Conservation (phyloP, 305 asterid genomes). For the Caryopteris hybrid region DNA sequence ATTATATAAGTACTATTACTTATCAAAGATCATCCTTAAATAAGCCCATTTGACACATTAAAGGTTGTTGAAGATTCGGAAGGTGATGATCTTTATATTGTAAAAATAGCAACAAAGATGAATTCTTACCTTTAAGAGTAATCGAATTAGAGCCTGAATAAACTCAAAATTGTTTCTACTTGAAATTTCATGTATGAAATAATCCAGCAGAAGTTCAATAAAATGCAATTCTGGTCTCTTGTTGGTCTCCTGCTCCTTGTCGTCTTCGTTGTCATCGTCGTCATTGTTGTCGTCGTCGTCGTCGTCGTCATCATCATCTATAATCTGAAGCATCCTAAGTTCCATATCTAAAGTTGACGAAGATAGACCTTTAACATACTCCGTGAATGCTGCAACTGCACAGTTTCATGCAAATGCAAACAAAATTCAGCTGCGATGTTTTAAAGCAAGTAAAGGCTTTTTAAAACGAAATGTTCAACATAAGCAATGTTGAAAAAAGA, state of each 20-base stretch:
- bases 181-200: constrained; percentile 65
- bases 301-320: constrained; percentile 59
- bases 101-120: not conserved
- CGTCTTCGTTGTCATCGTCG: too few relatives aligned
- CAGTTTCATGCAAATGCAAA: constrained; percentile 15
- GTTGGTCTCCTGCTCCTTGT: constrained; percentile 34
- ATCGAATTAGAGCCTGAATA: constrained; percentile 73
- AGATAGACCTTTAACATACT: constrained; percentile 69
- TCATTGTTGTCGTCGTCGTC: constrained; percentile 57
- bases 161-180: constrained; percentile 80
- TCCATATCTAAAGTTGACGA: constrained; percentile 86
- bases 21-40: too few relatives aligned
- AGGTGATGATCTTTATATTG: not conserved
- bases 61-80: not conserved
- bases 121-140: constrained; percentile 69
- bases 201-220: constrained; percentile 75
- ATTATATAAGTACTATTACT: not conserved
- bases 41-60: not conserved
- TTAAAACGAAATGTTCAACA: not conserved
- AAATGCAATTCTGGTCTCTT: constrained; percentile 58
- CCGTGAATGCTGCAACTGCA: constrained; percentile 84
- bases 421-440: not conserved
- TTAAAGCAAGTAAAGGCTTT: not conserved
- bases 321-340: constrained; percentile 82
- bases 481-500: not conserved